phyloP scores from a whole-genome alignment of 768 basidiomycete genomes.

The Tricholoma flavovirens region DNA sequence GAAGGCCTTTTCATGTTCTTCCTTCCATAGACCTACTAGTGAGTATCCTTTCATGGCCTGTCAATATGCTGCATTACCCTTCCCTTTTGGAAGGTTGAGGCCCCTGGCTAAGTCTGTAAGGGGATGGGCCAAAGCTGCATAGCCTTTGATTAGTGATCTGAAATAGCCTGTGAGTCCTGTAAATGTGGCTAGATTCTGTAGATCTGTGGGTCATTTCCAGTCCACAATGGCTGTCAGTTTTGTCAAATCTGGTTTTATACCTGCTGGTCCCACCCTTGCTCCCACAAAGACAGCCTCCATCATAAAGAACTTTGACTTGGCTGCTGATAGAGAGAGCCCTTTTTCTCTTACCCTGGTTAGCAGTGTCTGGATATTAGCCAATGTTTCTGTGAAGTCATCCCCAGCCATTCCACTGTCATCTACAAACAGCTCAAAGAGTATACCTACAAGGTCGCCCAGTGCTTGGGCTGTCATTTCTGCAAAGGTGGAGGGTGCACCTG shows the following conservation, averaged over 20 bases:
- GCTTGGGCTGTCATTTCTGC: slow-evolving; percentile 11
- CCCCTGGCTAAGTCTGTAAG: slow-evolving; percentile 24
- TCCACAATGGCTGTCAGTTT: slow-evolving; percentile 23
- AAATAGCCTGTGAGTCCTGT: slow-evolving; percentile 22
- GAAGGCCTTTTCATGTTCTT: slow-evolving; percentile 20
- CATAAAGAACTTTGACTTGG: slow-evolving; percentile 27
- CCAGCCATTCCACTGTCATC: slow-evolving; percentile 5
- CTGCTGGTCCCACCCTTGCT: slow-evolving; percentile 21
- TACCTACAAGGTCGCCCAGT: slow-evolving; percentile 10
- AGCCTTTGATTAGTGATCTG: slow-evolving; percentile 26
- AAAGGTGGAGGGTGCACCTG: slow-evolving; percentile 10
- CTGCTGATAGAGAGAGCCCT: slow-evolving; percentile 8
- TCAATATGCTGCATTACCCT: slow-evolving; percentile 5
- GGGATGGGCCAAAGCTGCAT: slow-evolving; percentile 22
- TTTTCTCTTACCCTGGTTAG: slow-evolving; percentile 15
- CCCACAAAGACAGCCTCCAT: slow-evolving; percentile 32
- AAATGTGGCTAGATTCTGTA: slow-evolving; percentile 11
- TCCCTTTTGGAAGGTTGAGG: slow-evolving; percentile 15
- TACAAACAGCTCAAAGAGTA: slow-evolving; percentile 9
- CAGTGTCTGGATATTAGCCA: too few species aligned
- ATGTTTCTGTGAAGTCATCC: too few species aligned
- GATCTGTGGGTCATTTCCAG: slow-evolving; percentile 3
- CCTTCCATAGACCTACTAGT: too few species aligned
- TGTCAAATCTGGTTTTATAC: slow-evolving; percentile 27
- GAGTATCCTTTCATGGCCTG: not conserved